Evolutionary conservation across 306 rosid species (phyloP).

Genomic region (cucumber (Cucumis sativus)): Cucumber_9930_V3 NC_026661.2:16651001-16651500

Average conservation of each 20-base stretch:
- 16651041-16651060: slow-evolving; percentile 75
- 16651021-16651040: slow-evolving; percentile 33
- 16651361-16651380: not conserved
- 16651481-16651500: slow-evolving; percentile 82
- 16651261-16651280: not conserved
- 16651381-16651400: not conserved
- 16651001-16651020: slow-evolving; percentile 75
- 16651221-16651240: not conserved
- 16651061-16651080: slow-evolving; percentile 39
- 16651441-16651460: not conserved
- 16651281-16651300: not conserved
- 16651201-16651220: not conserved
- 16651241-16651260: not conserved
- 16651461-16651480: not conserved
- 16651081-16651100: slow-evolving; percentile 32
- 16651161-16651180: not conserved
- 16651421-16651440: not conserved
- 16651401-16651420: not conserved
- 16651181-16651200: not conserved
- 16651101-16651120: slow-evolving; percentile 84
- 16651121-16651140: slow-evolving; percentile 59
- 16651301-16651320: not conserved
- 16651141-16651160: not conserved
- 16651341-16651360: not conserved
- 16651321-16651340: not conserved